Conservation (phyloP, 192 early-diverging fungal species). For the Lobosporangium transversale region DNA sequence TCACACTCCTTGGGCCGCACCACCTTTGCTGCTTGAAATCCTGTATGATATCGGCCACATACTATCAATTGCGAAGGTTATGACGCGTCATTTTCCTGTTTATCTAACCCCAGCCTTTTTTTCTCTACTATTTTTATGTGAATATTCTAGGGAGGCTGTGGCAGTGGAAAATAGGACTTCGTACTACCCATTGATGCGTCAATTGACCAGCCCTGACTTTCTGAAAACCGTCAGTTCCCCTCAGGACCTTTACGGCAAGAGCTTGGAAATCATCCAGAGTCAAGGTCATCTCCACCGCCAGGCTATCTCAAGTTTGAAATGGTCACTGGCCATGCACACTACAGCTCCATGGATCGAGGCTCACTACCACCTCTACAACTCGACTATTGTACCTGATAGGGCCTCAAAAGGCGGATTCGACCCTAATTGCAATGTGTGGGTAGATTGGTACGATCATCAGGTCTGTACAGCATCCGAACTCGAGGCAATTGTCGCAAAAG, state of each 20-base stretch:
- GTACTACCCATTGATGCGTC: slow-evolving; percentile 70
- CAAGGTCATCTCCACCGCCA: slow-evolving; percentile 53
- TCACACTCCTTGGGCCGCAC: slow-evolving; percentile 69
- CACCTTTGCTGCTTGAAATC: slow-evolving; percentile 79
- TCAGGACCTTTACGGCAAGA: slow-evolving; percentile 59
- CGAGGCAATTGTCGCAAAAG: slow-evolving; percentile 48
- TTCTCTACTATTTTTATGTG: neutral
- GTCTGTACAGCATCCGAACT: slow-evolving; percentile 65
- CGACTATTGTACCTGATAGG: slow-evolving; percentile 67
- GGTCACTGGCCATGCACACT: slow-evolving; percentile 74
- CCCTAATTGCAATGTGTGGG: slow-evolving; percentile 68
- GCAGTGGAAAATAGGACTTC: slow-evolving; percentile 69
- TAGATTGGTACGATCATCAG: slow-evolving; percentile 76
- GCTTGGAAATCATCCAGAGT: slow-evolving; percentile 60
- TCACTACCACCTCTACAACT: slow-evolving; percentile 83
- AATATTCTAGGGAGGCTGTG: slow-evolving; percentile 66
- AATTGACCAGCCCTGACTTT: slow-evolving; percentile 56
- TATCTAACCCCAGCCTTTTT: no score
- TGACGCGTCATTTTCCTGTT: no score
- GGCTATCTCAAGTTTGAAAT: slow-evolving; percentile 69
- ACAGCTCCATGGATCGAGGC: slow-evolving; percentile 85
- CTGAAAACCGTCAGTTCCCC: slow-evolving; percentile 39
- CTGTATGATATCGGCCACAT: slow-evolving; percentile 69
- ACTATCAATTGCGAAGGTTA: no score
- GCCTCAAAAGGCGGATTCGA: slow-evolving; percentile 57